Evolutionary conservation across 805 yeast species (phyloP).

Genomic region (Barnettozyma vustinii): DNA sequence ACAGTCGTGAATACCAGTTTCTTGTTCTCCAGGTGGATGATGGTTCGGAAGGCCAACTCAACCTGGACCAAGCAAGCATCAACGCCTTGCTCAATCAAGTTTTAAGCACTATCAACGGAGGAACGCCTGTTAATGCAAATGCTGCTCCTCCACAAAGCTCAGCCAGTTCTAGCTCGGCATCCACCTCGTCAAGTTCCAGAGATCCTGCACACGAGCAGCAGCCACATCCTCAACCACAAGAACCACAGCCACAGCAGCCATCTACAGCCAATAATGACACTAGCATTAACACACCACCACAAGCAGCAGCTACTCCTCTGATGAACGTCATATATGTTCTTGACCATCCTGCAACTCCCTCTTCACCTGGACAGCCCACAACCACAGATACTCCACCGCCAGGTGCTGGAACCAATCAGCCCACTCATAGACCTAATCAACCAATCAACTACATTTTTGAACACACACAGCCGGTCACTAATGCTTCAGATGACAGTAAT

Average conservation of each 20-base stretch:
- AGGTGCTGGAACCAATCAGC: neutral
- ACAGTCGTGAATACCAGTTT: slow-evolving; percentile 1
- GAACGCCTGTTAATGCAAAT: neutral
- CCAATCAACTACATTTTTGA: neutral
- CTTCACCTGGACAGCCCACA: neutral
- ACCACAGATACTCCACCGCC: neutral
- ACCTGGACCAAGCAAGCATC: neutral
- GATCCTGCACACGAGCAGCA: neutral
- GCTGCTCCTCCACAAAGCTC: neutral
- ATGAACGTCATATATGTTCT: neutral
- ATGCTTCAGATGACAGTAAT: neutral
- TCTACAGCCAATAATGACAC: neutral
- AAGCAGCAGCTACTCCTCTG: neutral
- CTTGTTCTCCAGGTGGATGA: slow-evolving; percentile 1
- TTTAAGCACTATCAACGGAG: neutral
- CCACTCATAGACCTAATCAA: neutral
- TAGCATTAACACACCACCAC: neutral
- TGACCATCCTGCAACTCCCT: neutral
- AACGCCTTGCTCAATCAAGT: slow-evolving; percentile 1
- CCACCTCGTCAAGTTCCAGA: neutral
- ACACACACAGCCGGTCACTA: neutral
- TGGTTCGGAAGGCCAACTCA: neutral
- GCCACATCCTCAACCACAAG: neutral
- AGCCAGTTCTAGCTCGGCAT: neutral
- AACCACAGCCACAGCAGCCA: neutral